Evolutionary conservation across 306 rosid species (phyloP), one percentile per base, ranked within the genome.

Genomic region (Arachis stenosperma): DNA sequence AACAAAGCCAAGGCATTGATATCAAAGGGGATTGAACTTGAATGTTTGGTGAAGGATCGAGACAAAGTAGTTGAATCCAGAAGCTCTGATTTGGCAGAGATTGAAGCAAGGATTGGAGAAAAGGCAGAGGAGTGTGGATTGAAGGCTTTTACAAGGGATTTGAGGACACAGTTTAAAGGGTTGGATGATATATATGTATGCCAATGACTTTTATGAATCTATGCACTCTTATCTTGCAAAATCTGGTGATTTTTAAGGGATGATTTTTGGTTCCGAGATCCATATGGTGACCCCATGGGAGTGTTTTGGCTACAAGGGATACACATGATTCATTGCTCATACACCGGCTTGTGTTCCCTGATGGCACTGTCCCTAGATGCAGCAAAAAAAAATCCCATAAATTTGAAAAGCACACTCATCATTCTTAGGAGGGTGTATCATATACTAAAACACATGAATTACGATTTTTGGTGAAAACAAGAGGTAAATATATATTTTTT

Each of bases 181-280:
- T 81, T 90, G 74, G 97, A 89, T 81, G 96, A 90, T 66, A 85
- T 93, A 30, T 93, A 79, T 64, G 90, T 89, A 43, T 93, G 97
- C 92, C 5, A 59, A 61, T 17, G 89, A 84, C 40, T 72, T 93
- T 1, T 93, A 80, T 50, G 85, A 93, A 27, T 86, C 94, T 15
- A 84, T 90, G 96, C 98, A 90, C 73, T 93, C 97, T 33, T 65
- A 89, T 73, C 92, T 93, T 60, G 81, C 92, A 37, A 54, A 86
- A 77, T 83, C 75, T 54, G 98, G 94, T 6, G 42, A 22, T 22
- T 40, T 40, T 40, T 77, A 89, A 97, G 97, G 11, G 97, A 93
- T 86, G 98, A 93, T 75, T 90, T 93, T 79, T 93, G 98, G 98
- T 84, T 90, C 70, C 89, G 82, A 66, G 98, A 88, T 88, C 93